These are phyloP conservation scores for Phaffia tasmanica DNA, from an alignment of 768 basidiomycete genomes.

Conservation along the genomic window DNA sequence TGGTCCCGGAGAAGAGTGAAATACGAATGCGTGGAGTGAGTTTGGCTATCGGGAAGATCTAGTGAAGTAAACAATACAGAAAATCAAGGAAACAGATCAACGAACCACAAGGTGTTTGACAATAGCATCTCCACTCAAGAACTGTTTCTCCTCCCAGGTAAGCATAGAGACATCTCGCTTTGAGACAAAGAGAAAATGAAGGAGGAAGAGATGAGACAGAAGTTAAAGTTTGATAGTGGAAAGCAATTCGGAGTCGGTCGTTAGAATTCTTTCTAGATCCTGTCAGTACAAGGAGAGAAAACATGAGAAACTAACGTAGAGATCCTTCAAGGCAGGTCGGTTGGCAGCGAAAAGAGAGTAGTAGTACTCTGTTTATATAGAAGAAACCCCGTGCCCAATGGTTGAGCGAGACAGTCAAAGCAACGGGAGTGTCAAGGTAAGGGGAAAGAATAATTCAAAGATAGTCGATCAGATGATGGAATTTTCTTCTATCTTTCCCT, in stretches of 20 bases:
- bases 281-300: not conserved
- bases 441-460: too few relatives aligned
- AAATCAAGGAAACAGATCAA: not conserved
- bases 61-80: too few relatives aligned
- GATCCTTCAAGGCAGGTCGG: conserved; percentile 24
- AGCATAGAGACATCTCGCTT: conserved; percentile 25
- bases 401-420: too few relatives aligned
- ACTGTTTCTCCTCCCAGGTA: conserved; percentile 27
- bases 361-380: conserved; percentile 21
- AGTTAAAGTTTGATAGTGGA: not conserved
- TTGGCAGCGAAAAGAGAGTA: conserved; percentile 25
- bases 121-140: conserved; percentile 19
- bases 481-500: too few relatives aligned
- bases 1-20: not conserved
- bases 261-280: not conserved
- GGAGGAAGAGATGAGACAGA: not conserved
- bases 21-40: not conserved
- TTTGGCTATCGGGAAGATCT: not conserved
- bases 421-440: too few relatives aligned
- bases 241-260: not conserved
- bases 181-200: not conserved
- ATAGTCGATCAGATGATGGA: too few relatives aligned
- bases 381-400: too few relatives aligned
- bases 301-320: conserved; percentile 18
- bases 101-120: conserved; percentile 25